A percentile compares a stretch with the other conserved stretches of the same genome.
These are phyloP conservation scores for Eutypella sp. DNA, from an alignment of 2,329 filamentous ascomycete species.

Conservation along the genomic window DNA sequence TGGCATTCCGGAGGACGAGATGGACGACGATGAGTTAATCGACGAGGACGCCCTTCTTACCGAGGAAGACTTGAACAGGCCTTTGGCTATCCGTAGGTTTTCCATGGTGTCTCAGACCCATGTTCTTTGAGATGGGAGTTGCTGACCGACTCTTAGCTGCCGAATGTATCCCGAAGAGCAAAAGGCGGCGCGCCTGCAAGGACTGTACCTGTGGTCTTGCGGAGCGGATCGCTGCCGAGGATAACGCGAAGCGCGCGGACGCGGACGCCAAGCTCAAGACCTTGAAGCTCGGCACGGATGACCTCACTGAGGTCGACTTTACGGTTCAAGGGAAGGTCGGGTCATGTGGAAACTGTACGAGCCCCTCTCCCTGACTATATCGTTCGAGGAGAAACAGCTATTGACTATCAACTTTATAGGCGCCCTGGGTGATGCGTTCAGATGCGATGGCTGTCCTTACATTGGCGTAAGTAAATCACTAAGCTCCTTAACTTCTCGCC, in stretches of 20 bases:
- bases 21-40: conserved; percentile 80
- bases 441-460: conserved; percentile 56
- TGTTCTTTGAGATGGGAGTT: not conserved
- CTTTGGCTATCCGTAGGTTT: conserved; percentile 66
- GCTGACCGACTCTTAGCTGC: conserved; percentile 49
- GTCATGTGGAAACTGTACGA: conserved; percentile 73
- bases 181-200: conserved; percentile 90
- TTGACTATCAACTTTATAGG: conserved; percentile 36
- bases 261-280: conserved; percentile 60
- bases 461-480: conserved; percentile 18
- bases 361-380: not conserved
- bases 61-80: conserved; percentile 75
- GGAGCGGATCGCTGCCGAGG: conserved; percentile 79
- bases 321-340: conserved; percentile 96
- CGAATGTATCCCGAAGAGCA: conserved; percentile 85
- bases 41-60: conserved; percentile 85
- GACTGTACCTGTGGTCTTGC: conserved; percentile 95
- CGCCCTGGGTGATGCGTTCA: conserved; percentile 80
- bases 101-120: not conserved
- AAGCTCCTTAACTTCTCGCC: conserved; percentile 23
- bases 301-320: conserved; percentile 89
- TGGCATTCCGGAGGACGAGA: conserved; percentile 54
- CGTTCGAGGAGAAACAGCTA: not conserved
- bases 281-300: conserved; percentile 68
- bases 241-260: conserved; percentile 58